Percentiles rank a stretch among this genome's conserved stretches.
Conservation (phyloP, 768 basidiomycete genomes). For the Amanita molliuscula region DNA sequence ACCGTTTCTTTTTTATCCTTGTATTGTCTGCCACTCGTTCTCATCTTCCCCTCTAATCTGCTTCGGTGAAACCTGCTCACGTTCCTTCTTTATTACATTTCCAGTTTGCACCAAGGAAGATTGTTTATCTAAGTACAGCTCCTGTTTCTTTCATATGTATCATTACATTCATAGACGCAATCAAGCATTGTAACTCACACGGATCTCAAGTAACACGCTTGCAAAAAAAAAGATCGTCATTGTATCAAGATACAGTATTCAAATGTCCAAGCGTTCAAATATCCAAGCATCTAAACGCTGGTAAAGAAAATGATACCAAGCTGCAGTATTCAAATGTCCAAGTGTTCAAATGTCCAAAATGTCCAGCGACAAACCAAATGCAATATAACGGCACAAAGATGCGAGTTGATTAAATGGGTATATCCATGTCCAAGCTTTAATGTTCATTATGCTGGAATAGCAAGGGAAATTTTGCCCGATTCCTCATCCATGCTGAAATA, state of each 20-base stretch:
- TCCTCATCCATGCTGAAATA: slow-evolving; percentile 28
- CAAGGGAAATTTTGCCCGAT: slow-evolving; percentile 23
- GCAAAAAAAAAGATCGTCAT: neutral
- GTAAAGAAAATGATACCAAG: neutral
- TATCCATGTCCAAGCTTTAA: neutral
- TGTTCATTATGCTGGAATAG: slow-evolving; percentile 13
- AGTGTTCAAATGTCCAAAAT: neutral
- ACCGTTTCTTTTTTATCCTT: neutral
- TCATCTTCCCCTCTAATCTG: neutral
- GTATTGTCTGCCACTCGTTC: neutral
- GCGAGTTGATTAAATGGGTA: neutral
- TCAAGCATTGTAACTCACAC: slow-evolving; percentile 6
- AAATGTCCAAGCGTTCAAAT: neutral
- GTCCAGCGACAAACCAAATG: slow-evolving; percentile 4
- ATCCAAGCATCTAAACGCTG: neutral
- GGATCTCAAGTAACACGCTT: slow-evolving; percentile 1
- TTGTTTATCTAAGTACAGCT: slow-evolving; percentile 1
- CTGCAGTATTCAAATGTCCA: neutral
- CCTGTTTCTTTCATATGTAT: slow-evolving; percentile 7
- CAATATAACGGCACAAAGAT: neutral
- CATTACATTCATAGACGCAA: slow-evolving; percentile 7
- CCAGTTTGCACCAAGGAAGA: slow-evolving; percentile 3
- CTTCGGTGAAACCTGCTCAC: slow-evolving; percentile 5
- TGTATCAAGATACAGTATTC: neutral
- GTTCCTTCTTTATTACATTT: slow-evolving; percentile 1